phyloP scores from a whole-genome alignment of 805 yeast species.

The Lipomyces mesembrius region DNA sequence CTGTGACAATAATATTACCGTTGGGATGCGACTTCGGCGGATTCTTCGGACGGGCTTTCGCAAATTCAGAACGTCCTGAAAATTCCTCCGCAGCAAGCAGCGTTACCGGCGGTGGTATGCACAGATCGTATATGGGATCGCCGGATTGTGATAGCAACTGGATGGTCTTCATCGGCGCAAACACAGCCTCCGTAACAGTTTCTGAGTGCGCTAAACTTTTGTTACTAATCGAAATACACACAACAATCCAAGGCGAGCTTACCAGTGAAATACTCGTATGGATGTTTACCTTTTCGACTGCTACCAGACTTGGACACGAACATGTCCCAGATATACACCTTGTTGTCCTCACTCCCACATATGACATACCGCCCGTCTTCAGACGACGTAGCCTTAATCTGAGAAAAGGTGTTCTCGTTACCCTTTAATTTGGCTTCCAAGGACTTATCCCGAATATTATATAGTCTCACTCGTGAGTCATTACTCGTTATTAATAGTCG shows the following conservation, averaged over 20 bases:
- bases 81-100: slow-evolving; percentile 1
- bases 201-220: slow-evolving; percentile 78
- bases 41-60: slow-evolving; percentile 8
- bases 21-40: slow-evolving; percentile 36
- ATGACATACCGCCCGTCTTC: slow-evolving; percentile 64
- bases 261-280: slow-evolving; percentile 36
- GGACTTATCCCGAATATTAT: slow-evolving; percentile 58
- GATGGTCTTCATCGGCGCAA: slow-evolving; percentile 75
- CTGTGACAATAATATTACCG: slow-evolving; percentile 65
- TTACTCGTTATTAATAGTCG: slow-evolving; percentile 71
- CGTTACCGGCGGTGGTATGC: slow-evolving; percentile 45
- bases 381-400: slow-evolving; percentile 67
- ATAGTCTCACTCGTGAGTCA: slow-evolving; percentile 76
- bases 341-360: slow-evolving; percentile 85
- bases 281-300: slow-evolving; percentile 38
- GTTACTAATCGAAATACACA: slow-evolving; percentile 58
- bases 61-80: background rate
- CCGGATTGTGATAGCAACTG: slow-evolving; percentile 71
- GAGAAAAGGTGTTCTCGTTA: slow-evolving; percentile 68
- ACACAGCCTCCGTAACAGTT: slow-evolving; percentile 71
- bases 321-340: slow-evolving; percentile 80
- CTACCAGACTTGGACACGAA: slow-evolving; percentile 28
- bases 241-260: slow-evolving; percentile 12
- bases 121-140: slow-evolving; percentile 76
- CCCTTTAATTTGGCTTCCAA: slow-evolving; percentile 77